Evolutionary conservation across 768 basidiomycete species (phyloP), one percentile per base, ranked within the genome.

Genomic region (Russula foetens): DNA sequence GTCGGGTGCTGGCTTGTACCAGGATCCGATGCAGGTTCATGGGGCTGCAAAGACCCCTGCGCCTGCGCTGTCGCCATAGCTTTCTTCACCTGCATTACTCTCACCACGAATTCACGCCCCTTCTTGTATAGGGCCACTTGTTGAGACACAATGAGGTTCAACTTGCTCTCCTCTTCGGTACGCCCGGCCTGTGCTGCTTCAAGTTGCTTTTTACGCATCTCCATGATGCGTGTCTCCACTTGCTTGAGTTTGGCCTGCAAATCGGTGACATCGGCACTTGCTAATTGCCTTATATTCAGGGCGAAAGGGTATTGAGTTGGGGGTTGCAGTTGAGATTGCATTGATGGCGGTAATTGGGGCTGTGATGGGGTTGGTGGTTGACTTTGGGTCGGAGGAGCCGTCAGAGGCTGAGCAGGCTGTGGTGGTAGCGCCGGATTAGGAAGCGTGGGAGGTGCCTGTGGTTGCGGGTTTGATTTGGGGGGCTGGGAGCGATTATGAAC

Each of bases 181-280:
- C 51, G 51, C 19, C 61, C 61, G 19, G 56, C 56, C 43, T 53
- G 56, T 43, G 8, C 1, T 3, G 51, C 61, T 12, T 57, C 56
- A 1, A 14, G 1, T 1, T 43, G 38, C 29, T 31, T 53, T 5
- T n/a, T 41, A 43, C 35, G 56, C 38, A 58, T 47, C 14, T 58
- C 56, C 35, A 5, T 15, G 7, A 62, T 39, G 31, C 51, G 45
- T 26, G 17, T 39, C 38, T 62, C 61, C 19, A 51, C 50, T 48
- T 62, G 61, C 50, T 53, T 46, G 31, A 62, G 50, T 23, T 62
- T 62, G 4, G 50, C 15, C 50, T 47, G 23, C 51, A 62, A 47
- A 4, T 53, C 56, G 12, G 4, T 45, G 4, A 43, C 19, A 35
- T 58, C 56, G 23, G 50, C 55, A 9, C 15, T 57, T 43, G 55